phyloP scores from a whole-genome alignment of 108 stramenopile species.

The Nannochloropsis salina region DNA sequence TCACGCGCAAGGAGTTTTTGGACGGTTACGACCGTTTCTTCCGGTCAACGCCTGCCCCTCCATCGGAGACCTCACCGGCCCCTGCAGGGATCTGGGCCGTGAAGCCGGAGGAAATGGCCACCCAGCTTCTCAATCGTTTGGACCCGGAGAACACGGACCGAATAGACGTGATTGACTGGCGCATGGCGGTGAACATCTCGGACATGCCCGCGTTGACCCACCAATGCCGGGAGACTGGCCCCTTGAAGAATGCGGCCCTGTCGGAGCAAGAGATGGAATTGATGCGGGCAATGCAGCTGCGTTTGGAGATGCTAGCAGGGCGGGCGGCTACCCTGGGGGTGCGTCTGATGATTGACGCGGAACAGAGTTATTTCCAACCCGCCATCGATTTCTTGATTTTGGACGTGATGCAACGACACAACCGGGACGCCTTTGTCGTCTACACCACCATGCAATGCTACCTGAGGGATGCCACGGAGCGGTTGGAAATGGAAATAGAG shows the following conservation, averaged over 20 bases:
- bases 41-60: background rate
- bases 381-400: conserved; percentile 83
- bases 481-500: conserved; percentile 70
- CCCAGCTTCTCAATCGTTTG: background rate
- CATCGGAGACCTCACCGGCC: background rate
- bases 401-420: conserved; percentile 61
- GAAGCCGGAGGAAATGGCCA: background rate
- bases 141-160: background rate
- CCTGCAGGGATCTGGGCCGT: background rate
- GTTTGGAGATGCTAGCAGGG: conserved; percentile 65
- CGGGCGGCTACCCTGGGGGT: conserved; percentile 62
- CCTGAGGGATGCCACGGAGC: conserved; percentile 65
- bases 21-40: conserved; percentile 33
- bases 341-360: conserved; percentile 91
- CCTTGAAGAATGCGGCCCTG: conserved; percentile 63
- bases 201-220: background rate
- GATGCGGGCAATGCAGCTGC: conserved; percentile 60
- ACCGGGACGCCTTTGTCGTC: conserved; percentile 35
- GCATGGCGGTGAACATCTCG: background rate
- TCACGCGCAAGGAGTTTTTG: conserved; percentile 44
- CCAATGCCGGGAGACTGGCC: conserved; percentile 54
- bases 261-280: conserved; percentile 74
- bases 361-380: conserved; percentile 88
- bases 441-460: conserved; percentile 72
- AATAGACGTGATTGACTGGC: conserved; percentile 38